Evolutionary conservation across 176 grass and related monocot species (phyloP), one percentile per base, ranked within the genome.

Genomic region (bread wheat (Triticum aestivum)): DNA sequence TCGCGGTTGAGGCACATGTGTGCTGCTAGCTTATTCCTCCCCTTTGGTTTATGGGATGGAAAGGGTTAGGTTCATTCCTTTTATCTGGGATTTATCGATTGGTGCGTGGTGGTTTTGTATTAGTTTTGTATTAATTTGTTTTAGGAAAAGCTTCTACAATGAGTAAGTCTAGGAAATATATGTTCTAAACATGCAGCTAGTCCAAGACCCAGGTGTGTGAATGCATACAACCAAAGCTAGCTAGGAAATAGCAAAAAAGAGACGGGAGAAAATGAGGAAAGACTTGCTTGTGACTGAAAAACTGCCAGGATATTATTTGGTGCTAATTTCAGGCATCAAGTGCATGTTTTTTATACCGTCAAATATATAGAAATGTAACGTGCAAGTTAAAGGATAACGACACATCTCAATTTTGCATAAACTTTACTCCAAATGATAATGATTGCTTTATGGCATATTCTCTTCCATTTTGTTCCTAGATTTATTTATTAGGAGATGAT

Each of bases 321-420:
- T 59, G 20, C 45, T 59, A 21, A 9, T 59, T 59, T 21, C 54
- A 21, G 54, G 52, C 18, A 3, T 58, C 52, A 58, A 58, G 17
- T 58, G 18, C 17, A 58, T 20, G 17, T 58, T 20, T 20, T 21
- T 9, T 0, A 21, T 59, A 59, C 52, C 6, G 7, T 20, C 54
- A 59, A 59, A 59, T 59, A 21, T 59, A 59, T 21, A 21, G 17
- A 41, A 34, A 26, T 34, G 35, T 34, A 21, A 26, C 32, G 9
- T 59, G 54, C 54, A 59, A 59, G 54, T 59, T 8, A 3, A 58
- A 59, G 54, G 69, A 63, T 56, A 80, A 85, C 44, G 41, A 15
- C 41, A 58, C 69, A 80, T 80, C 32, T 80, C 34, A 0, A 68
- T 66, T 80, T 65, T 73, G 82, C 81, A 88, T 79, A 52, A 79